Percentiles rank a stretch among this genome's conserved stretches.
phyloP scores from a whole-genome alignment of 2,329 filamentous ascomycete species.

The Botryotinia narcissicola region DNA sequence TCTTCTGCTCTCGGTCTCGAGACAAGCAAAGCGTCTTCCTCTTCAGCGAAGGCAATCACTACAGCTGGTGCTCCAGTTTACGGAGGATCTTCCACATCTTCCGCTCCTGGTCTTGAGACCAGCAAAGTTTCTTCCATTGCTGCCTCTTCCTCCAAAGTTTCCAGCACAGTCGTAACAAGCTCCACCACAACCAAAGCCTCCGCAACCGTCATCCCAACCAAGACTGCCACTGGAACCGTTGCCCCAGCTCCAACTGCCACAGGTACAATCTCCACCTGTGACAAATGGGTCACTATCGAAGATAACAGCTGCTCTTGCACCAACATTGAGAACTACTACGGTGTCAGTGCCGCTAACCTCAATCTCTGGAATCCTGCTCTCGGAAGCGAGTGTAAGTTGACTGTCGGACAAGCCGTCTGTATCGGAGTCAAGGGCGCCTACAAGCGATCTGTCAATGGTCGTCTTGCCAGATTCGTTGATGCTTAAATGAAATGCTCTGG shows the following conservation, averaged over 20 bases:
- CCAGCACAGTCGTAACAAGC: not conserved
- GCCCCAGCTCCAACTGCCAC: slow-evolving; percentile 29
- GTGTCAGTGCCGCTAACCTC: slow-evolving; percentile 31
- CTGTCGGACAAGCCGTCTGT: slow-evolving; percentile 32
- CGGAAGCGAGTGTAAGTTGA: slow-evolving; percentile 34
- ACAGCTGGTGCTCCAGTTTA: not conserved
- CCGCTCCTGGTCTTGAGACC: too few relatives aligned
- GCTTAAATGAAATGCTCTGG: not conserved
- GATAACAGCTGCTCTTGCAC: slow-evolving; percentile 6
- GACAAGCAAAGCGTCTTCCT: not conserved
- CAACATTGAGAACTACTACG: slow-evolving; percentile 25
- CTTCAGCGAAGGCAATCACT: not conserved
- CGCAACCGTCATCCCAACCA: not conserved
- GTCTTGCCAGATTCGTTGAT: slow-evolving; percentile 13
- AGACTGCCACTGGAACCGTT: not conserved
- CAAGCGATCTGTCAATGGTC: slow-evolving; percentile 7
- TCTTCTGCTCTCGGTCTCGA: not conserved
- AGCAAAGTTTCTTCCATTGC: too few relatives aligned
- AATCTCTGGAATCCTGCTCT: slow-evolving; percentile 39
- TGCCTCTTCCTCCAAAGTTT: not conserved
- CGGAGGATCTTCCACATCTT: not conserved
- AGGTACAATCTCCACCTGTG: slow-evolving; percentile 34
- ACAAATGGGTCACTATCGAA: slow-evolving; percentile 29
- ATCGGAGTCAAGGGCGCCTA: slow-evolving; percentile 22
- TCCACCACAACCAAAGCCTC: not conserved